Evolutionary conservation across 257 asterid genomes (phyloP).

Genomic region (Dorcoceras hygrometricum): DNA sequence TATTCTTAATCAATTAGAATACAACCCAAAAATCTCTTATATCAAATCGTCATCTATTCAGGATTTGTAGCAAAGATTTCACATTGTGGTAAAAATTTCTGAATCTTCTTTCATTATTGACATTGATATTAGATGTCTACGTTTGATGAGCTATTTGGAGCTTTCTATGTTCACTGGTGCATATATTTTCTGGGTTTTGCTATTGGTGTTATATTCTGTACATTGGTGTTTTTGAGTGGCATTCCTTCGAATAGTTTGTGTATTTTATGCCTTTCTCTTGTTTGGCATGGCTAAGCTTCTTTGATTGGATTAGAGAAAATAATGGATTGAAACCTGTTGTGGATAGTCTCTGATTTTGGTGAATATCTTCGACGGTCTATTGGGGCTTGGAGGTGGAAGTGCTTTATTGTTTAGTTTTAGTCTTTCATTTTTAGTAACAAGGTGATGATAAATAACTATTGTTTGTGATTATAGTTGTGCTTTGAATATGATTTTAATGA

Average conservation of each 20-base stretch:
- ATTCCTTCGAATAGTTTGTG: background rate
- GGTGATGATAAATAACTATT: background rate
- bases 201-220: background rate
- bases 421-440: too few species aligned
- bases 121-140: too few species aligned
- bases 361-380: background rate
- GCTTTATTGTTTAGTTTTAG: background rate
- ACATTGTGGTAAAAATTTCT: background rate
- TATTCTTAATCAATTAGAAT: background rate
- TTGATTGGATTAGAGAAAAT: background rate
- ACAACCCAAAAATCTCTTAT: background rate
- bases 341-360: background rate
- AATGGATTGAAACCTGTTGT: background rate
- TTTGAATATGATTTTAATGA: background rate
- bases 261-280: background rate
- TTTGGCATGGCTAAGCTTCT: background rate
- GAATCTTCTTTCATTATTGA: too few species aligned
- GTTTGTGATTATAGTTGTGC: too few species aligned
- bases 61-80: background rate
- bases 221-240: background rate
- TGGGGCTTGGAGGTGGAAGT: background rate
- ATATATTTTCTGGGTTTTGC: background rate
- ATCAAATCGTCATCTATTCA: background rate
- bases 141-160: background rate
- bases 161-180: background rate